Evolutionary conservation across 805 yeast species (phyloP).

Genomic region (Yamadazyma takamatsuzukensis): DNA sequence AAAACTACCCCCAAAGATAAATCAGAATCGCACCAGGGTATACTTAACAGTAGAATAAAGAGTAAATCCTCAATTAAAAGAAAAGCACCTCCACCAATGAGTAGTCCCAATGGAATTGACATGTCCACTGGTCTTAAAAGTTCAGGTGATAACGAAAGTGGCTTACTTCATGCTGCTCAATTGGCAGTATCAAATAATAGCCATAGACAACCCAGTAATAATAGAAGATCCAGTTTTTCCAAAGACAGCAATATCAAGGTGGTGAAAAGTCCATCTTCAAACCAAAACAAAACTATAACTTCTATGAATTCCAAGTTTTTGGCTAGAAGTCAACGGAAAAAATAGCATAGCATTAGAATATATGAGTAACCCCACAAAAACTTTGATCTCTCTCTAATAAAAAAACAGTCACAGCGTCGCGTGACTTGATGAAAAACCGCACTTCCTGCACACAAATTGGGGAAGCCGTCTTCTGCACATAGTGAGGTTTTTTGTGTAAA

Average conservation of each 20-base stretch:
- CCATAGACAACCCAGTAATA: slow-evolving; percentile 14
- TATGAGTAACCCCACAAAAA: slow-evolving; percentile 1
- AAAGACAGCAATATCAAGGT: slow-evolving; percentile 16
- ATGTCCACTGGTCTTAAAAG: slow-evolving; percentile 29
- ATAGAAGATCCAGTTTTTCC: slow-evolving; percentile 34
- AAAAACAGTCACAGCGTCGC: slow-evolving; percentile 15
- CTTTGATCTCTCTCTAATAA: slow-evolving; percentile 2
- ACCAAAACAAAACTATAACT: slow-evolving; percentile 31
- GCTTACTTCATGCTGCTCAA: slow-evolving; percentile 41
- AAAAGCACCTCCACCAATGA: slow-evolving; percentile 31
- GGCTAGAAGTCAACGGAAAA: slow-evolving; percentile 52
- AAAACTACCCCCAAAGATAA: neutral
- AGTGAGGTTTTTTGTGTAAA: slow-evolving; percentile 8
- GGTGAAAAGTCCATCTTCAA: slow-evolving; percentile 1
- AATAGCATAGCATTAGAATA: slow-evolving; percentile 14
- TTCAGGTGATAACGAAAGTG: slow-evolving; percentile 17
- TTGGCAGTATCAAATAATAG: slow-evolving; percentile 36
- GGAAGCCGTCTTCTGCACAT: slow-evolving; percentile 4
- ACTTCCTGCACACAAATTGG: neutral
- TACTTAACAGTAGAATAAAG: slow-evolving; percentile 15
- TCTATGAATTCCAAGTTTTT: slow-evolving; percentile 59
- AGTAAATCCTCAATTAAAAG: slow-evolving; percentile 18
- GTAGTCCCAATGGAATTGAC: slow-evolving; percentile 16
- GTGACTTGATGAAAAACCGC: neutral
- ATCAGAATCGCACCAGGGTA: slow-evolving; percentile 5